These are phyloP conservation scores for Ziziphus jujuba DNA, from an alignment of 306 rosid genomes.

Conservation along the genomic window DNA sequence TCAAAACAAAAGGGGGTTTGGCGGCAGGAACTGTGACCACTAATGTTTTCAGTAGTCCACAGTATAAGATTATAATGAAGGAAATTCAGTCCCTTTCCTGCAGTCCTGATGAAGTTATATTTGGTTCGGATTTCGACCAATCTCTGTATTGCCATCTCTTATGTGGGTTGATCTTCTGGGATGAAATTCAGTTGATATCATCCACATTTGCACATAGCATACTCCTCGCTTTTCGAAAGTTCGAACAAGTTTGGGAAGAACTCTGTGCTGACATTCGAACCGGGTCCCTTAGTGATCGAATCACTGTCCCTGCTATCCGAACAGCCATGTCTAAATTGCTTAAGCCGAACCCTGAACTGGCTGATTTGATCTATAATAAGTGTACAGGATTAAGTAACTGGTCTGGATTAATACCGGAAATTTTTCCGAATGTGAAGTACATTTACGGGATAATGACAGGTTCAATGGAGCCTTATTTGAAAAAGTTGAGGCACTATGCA, in stretches of 20 bases:
- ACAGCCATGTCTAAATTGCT: slow-evolving; percentile 66
- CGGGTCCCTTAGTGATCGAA: slow-evolving; percentile 51
- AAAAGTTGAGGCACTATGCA: slow-evolving; percentile 73
- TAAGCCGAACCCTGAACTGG: slow-evolving; percentile 69
- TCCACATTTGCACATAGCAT: slow-evolving; percentile 78
- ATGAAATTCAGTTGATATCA: slow-evolving; percentile 56
- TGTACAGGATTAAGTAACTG: slow-evolving; percentile 64
- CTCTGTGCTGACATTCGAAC: slow-evolving; percentile 55
- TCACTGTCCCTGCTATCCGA: slow-evolving; percentile 49
- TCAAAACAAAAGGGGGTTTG: slow-evolving; percentile 66
- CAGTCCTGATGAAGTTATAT: slow-evolving; percentile 78
- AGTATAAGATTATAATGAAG: slow-evolving; percentile 43
- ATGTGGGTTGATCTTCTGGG: slow-evolving; percentile 62
- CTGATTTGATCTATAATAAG: slow-evolving; percentile 48
- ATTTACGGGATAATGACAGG: slow-evolving; percentile 82
- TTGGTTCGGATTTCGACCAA: slow-evolving; percentile 71
- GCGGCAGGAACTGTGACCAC: slow-evolving; percentile 77
- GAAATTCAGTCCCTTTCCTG: slow-evolving; percentile 48
- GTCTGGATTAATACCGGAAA: slow-evolving; percentile 70
- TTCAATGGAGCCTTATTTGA: slow-evolving; percentile 75
- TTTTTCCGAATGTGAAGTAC: slow-evolving; percentile 72
- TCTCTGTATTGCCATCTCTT: slow-evolving; percentile 81
- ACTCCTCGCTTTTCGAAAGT: slow-evolving; percentile 59
- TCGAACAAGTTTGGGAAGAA: slow-evolving; percentile 73
- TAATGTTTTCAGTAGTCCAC: slow-evolving; percentile 38